Base-by-base conservation (phyloP, 2,329 filamentous ascomycete species). In the Trichoderma aggressivum region DNA sequence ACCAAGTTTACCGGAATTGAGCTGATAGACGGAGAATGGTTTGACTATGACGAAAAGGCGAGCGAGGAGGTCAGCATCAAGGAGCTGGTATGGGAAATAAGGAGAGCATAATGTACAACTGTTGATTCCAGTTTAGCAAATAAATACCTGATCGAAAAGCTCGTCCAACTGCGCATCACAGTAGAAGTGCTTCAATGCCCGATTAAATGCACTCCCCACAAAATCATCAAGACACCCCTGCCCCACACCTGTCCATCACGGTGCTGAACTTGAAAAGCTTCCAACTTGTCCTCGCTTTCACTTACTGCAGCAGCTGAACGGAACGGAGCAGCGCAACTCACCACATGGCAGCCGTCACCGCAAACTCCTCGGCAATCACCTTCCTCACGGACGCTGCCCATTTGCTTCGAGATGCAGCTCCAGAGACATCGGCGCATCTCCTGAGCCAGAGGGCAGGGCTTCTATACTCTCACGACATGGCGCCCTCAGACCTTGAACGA, bases 11-110 rank as follows among this genome's bases (percentile, higher is more conserved):
- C 89, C 0, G 89, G 83, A 6, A 92, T 98, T 68, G 94, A 98
- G 75, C 82, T 99, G 70, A 85, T 85, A 0, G 96, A 99, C 32
- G 95, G 93, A 30, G 96, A 99, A 77, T 99, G 96, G 96, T 99
- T 92, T 81, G 95, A 98, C 76, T 99, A 98, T 77, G 94, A 98
- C 76, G 94, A 98, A 82, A 98, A 98, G 84, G 88, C 93, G 0
- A 87, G 91, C 0, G 93, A 97, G 63, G 94, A 98, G 81, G 94
- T 98, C 60, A 96, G 93, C 81, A 94, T 98, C 80, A 95, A 94
- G 79, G 93, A 96, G 34, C 81, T 97, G 70, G 92, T 89, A 73
- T 99, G 94, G 94, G 91, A 94, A 75, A 92, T 99, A 75, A 87
- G 88, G 74, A 87, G 94, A 74, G 88, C 90, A 43, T 96, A 86